These are phyloP conservation scores for Trichoderma lentiforme DNA, from an alignment of 2,329 filamentous ascomycete species.

Conservation along the genomic window DNA sequence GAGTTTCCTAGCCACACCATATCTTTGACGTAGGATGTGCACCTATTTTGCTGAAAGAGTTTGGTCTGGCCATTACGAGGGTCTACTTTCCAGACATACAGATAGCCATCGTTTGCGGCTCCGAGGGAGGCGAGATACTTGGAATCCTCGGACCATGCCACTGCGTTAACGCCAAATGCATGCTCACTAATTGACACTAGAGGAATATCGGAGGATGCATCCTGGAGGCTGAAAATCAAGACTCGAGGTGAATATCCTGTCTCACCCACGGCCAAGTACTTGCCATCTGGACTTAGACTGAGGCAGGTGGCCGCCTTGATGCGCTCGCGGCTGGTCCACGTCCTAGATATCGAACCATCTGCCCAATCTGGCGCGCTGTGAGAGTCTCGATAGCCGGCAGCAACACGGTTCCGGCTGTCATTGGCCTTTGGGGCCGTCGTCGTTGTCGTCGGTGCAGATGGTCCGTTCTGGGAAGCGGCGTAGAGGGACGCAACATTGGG, in stretches of 20 bases:
- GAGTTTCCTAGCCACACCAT: conserved; percentile 88
- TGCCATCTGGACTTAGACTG: conserved; percentile 81
- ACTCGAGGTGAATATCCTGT: conserved; percentile 91
- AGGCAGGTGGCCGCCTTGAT: conserved; percentile 94
- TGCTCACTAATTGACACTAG: conserved; percentile 86
- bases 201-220: conserved; percentile 75
- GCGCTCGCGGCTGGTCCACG: conserved; percentile 84
- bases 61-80: conserved; percentile 75
- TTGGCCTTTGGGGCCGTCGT: conserved; percentile 55
- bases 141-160: conserved; percentile 86
- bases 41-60: conserved; percentile 83
- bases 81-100: conserved; percentile 88
- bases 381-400: conserved; percentile 47
- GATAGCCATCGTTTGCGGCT: conserved; percentile 84
- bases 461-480: conserved; percentile 50
- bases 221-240: conserved; percentile 81
- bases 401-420: conserved; percentile 58
- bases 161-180: conserved; percentile 79
- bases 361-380: conserved; percentile 49
- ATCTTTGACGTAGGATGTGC: conserved; percentile 78
- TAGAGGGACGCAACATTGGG: conserved; percentile 70
- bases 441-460: conserved; percentile 45
- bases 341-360: conserved; percentile 65
- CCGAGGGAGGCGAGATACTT: conserved; percentile 86
- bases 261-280: conserved; percentile 88